A percentile compares a stretch with the other conserved stretches of the same genome.
Evolutionary conservation across 1,139 yeast genomes (phyloP).

Genomic region (Yamadazyma triangularis): DNA sequence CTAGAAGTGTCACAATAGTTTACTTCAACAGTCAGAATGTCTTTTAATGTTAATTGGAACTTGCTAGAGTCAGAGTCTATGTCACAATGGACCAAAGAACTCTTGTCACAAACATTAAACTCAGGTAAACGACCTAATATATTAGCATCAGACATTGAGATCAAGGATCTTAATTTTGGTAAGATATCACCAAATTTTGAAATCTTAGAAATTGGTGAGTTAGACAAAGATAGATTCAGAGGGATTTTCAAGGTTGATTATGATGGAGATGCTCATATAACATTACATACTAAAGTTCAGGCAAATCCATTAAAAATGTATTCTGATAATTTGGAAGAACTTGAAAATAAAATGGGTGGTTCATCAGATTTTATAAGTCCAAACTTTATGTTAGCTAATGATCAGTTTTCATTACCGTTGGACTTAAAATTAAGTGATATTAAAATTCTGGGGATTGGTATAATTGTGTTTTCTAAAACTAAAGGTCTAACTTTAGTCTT

Average conservation of each 20-base stretch:
- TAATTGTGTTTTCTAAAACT: slow-evolving; percentile 74
- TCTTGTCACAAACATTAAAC: slow-evolving; percentile 74
- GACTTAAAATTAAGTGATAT: slow-evolving; percentile 73
- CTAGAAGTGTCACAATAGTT: too few relatives aligned
- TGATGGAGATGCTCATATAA: slow-evolving; percentile 74
- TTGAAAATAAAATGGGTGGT: slow-evolving; percentile 23
- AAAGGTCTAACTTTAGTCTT: slow-evolving; percentile 85
- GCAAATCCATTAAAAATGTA: slow-evolving; percentile 80
- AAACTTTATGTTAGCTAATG: slow-evolving; percentile 59
- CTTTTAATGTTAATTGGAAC: slow-evolving; percentile 77
- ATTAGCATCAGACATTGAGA: slow-evolving; percentile 67
- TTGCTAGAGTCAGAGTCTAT: slow-evolving; percentile 69
- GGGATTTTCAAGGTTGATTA: slow-evolving; percentile 83
- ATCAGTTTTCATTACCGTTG: slow-evolving; percentile 73
- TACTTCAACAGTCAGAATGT: too few relatives aligned
- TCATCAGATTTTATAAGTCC: slow-evolving; percentile 54
- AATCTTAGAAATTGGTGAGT: slow-evolving; percentile 80
- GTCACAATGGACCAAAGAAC: slow-evolving; percentile 60
- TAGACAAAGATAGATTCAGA: slow-evolving; percentile 73
- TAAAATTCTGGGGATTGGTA: slow-evolving; percentile 73
- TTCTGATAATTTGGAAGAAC: slow-evolving; percentile 44
- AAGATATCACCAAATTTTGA: slow-evolving; percentile 74
- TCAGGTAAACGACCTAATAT: slow-evolving; percentile 73
- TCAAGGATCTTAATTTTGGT: slow-evolving; percentile 75
- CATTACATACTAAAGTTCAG: slow-evolving; percentile 77